These are phyloP conservation scores for Suillus plorans DNA, from an alignment of 768 basidiomycete genomes.

Conservation along the genomic window DNA sequence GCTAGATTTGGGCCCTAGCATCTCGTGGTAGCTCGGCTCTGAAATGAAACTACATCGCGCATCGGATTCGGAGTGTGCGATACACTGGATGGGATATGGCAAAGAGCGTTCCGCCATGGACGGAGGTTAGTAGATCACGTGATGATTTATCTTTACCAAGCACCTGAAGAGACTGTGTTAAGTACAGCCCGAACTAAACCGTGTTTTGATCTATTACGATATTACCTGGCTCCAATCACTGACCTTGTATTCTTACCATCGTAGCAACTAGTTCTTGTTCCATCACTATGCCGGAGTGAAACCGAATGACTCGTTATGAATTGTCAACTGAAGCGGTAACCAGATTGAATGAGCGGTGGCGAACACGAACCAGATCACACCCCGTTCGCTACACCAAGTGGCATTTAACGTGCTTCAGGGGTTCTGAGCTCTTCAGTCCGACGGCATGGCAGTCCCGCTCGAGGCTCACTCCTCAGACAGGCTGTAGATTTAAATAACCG, in stretches of 20 bases:
- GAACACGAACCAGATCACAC: background rate
- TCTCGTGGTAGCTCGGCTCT: conserved; percentile 20
- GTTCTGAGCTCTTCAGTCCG: background rate
- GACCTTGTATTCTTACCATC: conserved; percentile 2
- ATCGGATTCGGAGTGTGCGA: conserved; percentile 9
- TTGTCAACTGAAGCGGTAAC: background rate
- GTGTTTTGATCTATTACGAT: background rate
- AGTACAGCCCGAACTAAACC: background rate
- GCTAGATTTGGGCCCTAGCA: no score
- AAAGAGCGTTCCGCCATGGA: conserved; percentile 16
- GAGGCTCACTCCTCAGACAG: background rate
- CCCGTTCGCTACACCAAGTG: no score
- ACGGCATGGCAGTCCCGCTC: background rate
- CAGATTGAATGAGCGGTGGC: background rate
- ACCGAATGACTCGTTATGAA: no score
- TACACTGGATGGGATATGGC: conserved; percentile 8
- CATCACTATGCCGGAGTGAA: background rate
- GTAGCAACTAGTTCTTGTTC: background rate
- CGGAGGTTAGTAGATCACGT: conserved; percentile 19
- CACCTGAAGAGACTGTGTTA: background rate
- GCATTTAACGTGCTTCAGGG: background rate
- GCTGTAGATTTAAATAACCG: conserved; percentile 3
- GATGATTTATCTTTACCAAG: background rate
- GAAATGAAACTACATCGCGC: conserved; percentile 10
- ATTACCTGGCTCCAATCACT: background rate